A percentile compares a stretch with the other conserved stretches of the same genome.
Evolutionary conservation across 2,329 filamentous ascomycete genomes (phyloP).

Genomic region (Trichoderma sp.): DNA sequence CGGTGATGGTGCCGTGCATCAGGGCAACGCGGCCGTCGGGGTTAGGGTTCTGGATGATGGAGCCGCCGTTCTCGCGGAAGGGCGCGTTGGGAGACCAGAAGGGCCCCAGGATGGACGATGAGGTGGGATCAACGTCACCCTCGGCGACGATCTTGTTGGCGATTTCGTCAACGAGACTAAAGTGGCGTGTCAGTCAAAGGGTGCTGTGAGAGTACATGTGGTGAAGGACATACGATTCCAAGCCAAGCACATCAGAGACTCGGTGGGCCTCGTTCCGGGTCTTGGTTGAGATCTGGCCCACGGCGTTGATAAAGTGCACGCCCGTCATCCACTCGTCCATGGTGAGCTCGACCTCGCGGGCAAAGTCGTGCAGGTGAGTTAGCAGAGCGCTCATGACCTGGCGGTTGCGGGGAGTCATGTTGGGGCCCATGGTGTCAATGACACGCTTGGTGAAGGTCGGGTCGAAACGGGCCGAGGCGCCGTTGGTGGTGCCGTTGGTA

Average conservation of each 20-base stretch:
- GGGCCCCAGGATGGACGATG: constrained; percentile 73
- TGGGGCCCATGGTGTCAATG: constrained; percentile 71
- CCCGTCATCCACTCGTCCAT: constrained; percentile 76
- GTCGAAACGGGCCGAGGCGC: constrained; percentile 57
- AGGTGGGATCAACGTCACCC: constrained; percentile 65
- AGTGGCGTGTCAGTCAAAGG: not conserved
- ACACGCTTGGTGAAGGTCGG: constrained; percentile 75
- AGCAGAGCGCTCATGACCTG: constrained; percentile 66
- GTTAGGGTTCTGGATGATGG: constrained; percentile 64
- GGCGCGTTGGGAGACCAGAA: constrained; percentile 78
- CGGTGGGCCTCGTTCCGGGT: constrained; percentile 75
- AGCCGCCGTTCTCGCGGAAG: constrained; percentile 66
- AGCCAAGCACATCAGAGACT: constrained; percentile 71
- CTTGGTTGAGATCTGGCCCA: constrained; percentile 67
- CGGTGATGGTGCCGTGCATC: constrained; percentile 70
- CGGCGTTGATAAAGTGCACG: constrained; percentile 73
- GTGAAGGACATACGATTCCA: constrained; percentile 62
- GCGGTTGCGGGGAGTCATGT: constrained; percentile 64
- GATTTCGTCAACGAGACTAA: constrained; percentile 61
- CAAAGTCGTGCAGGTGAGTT: constrained; percentile 75
- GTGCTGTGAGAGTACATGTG: not conserved
- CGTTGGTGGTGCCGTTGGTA: constrained; percentile 13
- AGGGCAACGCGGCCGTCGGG: constrained; percentile 61
- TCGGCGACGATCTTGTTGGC: constrained; percentile 65
- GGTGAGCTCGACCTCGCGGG: constrained; percentile 74